Conservation (phyloP, 2,329 filamentous ascomycete species). For the Epichloe festucae region DNA sequence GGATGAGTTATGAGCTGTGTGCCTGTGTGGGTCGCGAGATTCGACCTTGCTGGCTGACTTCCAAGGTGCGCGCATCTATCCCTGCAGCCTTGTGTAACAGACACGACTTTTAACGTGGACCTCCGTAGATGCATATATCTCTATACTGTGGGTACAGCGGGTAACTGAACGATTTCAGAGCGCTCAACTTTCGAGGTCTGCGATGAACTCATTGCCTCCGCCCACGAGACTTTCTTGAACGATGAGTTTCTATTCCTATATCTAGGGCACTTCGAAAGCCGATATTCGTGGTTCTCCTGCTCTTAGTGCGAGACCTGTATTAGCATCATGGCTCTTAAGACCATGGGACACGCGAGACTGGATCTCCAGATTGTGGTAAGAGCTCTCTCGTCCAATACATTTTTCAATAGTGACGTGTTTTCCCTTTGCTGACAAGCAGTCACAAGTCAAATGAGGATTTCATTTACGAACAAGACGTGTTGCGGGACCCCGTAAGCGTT, state of each 20-base stretch:
- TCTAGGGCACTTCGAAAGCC: background rate
- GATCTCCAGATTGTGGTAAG: conserved; percentile 20
- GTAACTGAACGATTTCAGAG: background rate
- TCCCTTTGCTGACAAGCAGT: conserved; percentile 7
- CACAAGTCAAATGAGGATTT: conserved; percentile 70
- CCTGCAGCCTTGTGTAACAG: no score
- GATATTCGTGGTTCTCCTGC: background rate
- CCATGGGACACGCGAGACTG: background rate
- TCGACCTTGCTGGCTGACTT: no score
- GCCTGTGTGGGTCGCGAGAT: background rate
- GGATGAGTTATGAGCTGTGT: background rate
- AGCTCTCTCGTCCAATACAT: conserved; percentile 3
- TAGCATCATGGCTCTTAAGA: background rate
- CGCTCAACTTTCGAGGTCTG: background rate
- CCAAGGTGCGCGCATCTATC: no score
- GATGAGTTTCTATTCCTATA: background rate
- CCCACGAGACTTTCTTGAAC: background rate
- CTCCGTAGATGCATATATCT: conserved; percentile 2
- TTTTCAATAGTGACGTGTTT: background rate
- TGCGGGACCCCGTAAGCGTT: conserved; percentile 71
- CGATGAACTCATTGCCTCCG: background rate
- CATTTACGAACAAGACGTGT: conserved; percentile 90
- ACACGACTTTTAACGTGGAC: no score
- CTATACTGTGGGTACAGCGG: background rate
- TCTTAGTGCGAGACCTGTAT: background rate